A percentile compares a stretch with the other conserved stretches of the same genome.
phyloP scores from a whole-genome alignment of 768 basidiomycete species.

The Suillus variegatus region DNA sequence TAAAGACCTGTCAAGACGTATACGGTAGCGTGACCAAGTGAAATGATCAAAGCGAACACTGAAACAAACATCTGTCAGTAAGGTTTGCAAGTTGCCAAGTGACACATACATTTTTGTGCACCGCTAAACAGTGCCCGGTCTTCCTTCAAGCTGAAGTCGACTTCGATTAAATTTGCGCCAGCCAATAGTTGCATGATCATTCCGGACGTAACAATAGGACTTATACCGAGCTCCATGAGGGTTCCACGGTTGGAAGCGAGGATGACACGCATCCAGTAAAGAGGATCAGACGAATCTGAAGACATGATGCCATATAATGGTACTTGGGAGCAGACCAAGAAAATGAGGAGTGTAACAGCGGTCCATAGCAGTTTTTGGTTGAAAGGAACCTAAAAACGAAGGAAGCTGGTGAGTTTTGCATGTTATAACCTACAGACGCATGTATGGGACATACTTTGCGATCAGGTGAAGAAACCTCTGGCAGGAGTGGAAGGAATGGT shows the following conservation, averaged over 20 bases:
- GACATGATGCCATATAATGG: constrained; percentile 99
- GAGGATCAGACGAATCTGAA: constrained; percentile 97
- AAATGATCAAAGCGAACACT: constrained; percentile 97
- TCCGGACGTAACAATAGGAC: constrained; percentile 95
- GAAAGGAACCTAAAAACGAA: constrained; percentile 77
- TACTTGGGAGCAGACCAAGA: constrained; percentile 99
- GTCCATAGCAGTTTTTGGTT: constrained; percentile 99
- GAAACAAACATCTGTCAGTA: constrained; percentile 36
- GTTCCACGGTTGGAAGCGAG: constrained; percentile 98
- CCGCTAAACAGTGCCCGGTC: constrained; percentile 94
- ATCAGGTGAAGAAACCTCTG: constrained; percentile 97
- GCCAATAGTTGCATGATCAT: constrained; percentile 99
- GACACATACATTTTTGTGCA: constrained; percentile 91
- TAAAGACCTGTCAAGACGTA: constrained; percentile 97
- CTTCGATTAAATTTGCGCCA: constrained; percentile 95
- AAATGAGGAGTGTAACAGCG: constrained; percentile 97
- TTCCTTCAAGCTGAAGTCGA: constrained; percentile 97
- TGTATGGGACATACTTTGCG: constrained; percentile 67
- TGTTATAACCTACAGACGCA: constrained; percentile 12
- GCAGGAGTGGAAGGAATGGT: constrained; percentile 95
- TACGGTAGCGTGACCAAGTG: constrained; percentile 95
- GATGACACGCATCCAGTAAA: constrained; percentile 99
- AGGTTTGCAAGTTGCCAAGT: not conserved
- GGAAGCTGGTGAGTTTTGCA: constrained; percentile 7
- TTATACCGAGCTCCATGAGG: constrained; percentile 99